Evolutionary conservation across 805 yeast genomes (phyloP).

Genomic region (Candida peoriensis): DNA sequence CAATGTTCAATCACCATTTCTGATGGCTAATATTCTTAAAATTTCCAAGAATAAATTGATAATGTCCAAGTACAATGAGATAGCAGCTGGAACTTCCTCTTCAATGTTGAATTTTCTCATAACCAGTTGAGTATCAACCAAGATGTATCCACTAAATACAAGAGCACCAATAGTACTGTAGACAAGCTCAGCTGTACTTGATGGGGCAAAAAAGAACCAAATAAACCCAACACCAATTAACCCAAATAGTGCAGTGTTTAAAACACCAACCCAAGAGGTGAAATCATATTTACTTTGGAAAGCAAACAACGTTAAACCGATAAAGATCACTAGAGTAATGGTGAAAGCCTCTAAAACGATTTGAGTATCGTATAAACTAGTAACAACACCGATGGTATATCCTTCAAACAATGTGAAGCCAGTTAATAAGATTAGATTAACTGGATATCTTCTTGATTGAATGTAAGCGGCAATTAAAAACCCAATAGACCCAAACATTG

Average conservation of each 20-base stretch:
- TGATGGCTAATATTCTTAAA: constrained; percentile 51
- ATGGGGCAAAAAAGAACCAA: constrained; percentile 59
- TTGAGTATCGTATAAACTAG: constrained; percentile 56
- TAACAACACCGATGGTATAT: constrained; percentile 62
- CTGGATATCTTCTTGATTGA: constrained; percentile 65
- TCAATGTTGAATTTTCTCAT: constrained; percentile 74
- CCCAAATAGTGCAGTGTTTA: constrained; percentile 55
- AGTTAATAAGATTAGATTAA: constrained; percentile 52
- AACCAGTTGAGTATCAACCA: constrained; percentile 78
- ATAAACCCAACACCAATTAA: constrained; percentile 69
- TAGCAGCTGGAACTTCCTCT: constrained; percentile 80
- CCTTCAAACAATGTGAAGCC: constrained; percentile 75
- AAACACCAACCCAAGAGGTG: constrained; percentile 57
- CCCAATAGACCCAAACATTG: constrained; percentile 56
- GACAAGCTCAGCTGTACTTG: constrained; percentile 50
- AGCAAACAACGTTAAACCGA: constrained; percentile 75
- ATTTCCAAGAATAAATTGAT: constrained; percentile 76
- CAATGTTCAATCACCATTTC: constrained; percentile 20
- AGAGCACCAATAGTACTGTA: constrained; percentile 74
- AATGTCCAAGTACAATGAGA: constrained; percentile 74
- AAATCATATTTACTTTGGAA: constrained; percentile 75
- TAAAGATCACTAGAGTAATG: constrained; percentile 63
- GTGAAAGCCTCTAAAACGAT: constrained; percentile 66
- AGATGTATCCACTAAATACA: constrained; percentile 63
- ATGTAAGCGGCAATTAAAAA: constrained; percentile 58